These are phyloP conservation scores for Mycena galericulata DNA, from an alignment of 768 basidiomycete species.

Conservation along the genomic window DNA sequence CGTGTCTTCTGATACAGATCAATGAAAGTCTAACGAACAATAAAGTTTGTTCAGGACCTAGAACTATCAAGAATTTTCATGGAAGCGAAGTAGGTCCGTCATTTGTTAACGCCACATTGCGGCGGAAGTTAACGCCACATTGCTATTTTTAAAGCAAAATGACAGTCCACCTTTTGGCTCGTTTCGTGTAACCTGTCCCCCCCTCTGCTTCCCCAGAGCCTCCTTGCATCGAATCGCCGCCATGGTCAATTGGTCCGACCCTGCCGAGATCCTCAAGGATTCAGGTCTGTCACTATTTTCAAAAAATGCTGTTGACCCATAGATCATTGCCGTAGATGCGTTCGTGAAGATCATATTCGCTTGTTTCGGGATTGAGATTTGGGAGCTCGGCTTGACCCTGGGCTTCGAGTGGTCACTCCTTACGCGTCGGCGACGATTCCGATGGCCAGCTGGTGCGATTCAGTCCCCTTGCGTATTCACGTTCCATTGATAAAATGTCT, in stretches of 20 bases:
- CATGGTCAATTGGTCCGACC: conserved; percentile 66
- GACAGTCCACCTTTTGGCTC: not conserved
- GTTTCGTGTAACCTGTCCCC: conserved; percentile 1
- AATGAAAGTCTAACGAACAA: not conserved
- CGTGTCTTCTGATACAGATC: conserved; percentile 7
- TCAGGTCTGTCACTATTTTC: conserved; percentile 45
- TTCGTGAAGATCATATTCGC: conserved; percentile 71
- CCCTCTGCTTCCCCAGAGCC: not conserved
- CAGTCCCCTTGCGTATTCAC: too few species aligned
- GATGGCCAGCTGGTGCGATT: conserved; percentile 77
- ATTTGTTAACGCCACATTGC: conserved; percentile 30
- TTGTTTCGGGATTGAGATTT: conserved; percentile 75
- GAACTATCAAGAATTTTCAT: conserved; percentile 11
- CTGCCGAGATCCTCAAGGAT: conserved; percentile 57
- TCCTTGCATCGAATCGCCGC: conserved; percentile 12
- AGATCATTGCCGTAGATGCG: conserved; percentile 53
- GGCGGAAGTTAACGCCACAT: conserved; percentile 30
- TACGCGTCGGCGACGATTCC: conserved; percentile 66
- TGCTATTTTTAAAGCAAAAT: conserved; percentile 21
- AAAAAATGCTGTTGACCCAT: not conserved
- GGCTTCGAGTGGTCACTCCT: conserved; percentile 78
- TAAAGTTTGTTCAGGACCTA: conserved; percentile 10
- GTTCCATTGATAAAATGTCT: not conserved
- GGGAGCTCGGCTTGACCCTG: conserved; percentile 74
- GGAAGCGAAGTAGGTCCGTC: conserved; percentile 28